Evolutionary conservation across 2,329 filamentous ascomycete genomes (phyloP), one percentile per base, ranked within the genome.

Genomic region (Hypoxylon sp.): DNA sequence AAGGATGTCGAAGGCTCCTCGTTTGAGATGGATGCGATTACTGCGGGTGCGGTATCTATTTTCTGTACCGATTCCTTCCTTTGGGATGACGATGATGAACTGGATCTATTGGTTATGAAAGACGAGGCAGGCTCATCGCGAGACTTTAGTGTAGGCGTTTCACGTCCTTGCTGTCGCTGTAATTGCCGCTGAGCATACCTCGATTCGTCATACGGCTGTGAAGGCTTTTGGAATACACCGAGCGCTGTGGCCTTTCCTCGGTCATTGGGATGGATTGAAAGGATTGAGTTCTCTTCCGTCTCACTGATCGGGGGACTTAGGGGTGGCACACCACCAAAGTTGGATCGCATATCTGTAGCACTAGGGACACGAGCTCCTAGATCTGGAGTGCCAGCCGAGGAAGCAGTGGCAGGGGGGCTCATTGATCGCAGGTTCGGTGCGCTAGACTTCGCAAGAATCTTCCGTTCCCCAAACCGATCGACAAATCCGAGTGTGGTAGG

Each of bases 181-280:
- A 92, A 83, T 75, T 97, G 92, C 48, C 94, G 89, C 76, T 97
- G 91, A 4, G 92, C 88, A 75, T 93, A 98, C 75, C 93, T 92
- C 19, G 91, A 89, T 75, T 98, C 94, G 74, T 97, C 93, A 73
- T 96, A 97, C 6, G 90, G 87, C 55, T 91, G 88, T 1, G 84
- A 81, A 1, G 94, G 92, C 76, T 94, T 94, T 71, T 91, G 91
- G 67, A 79, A 79, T 5, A 79, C 77, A 1, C 77, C 78, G 14
- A 79, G 71, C 53, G 77, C 76, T 22, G 77, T 79, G 29, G 78
- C 78, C 54, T 79, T 79, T 22, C 78, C 78, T 69, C 90, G 89
- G 73, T 97, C 94, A 69, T 90, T 90, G 0, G 92, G 91, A 66
- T 93, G 89, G 11, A 96, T 86, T 8, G 90, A 80, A 13, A 97